phyloP scores from a whole-genome alignment of 345 rosid species.

The Viola odorata region DNA sequence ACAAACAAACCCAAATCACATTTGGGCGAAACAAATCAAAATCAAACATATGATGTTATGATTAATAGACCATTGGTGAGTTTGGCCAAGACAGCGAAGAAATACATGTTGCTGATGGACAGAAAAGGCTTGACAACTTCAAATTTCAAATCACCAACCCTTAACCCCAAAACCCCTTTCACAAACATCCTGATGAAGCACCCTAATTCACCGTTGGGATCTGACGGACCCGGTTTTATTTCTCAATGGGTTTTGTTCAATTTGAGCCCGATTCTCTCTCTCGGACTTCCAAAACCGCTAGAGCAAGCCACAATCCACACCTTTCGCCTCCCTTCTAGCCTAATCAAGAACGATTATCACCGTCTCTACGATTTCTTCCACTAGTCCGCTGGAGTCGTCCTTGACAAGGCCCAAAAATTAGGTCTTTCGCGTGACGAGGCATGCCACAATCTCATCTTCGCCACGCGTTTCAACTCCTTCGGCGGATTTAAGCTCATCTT shows the following conservation, averaged over 20 bases:
- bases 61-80: constrained; percentile 39
- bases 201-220: constrained; percentile 52
- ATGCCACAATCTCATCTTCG: constrained; percentile 67
- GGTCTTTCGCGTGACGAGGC: constrained; percentile 83
- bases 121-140: constrained; percentile 37
- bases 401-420: constrained; percentile 57
- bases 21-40: not conserved
- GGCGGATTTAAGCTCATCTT: constrained; percentile 75
- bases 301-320: constrained; percentile 56
- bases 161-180: constrained; percentile 35
- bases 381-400: constrained; percentile 45
- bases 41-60: not conserved
- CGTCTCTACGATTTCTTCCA: constrained; percentile 70
- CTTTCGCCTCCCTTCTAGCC: constrained; percentile 52
- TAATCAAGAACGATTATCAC: constrained; percentile 60
- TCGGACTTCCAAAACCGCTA: constrained; percentile 51
- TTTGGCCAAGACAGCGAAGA: constrained; percentile 55
- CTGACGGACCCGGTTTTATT: constrained; percentile 54
- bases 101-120: constrained; percentile 49
- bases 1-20: constrained; percentile 9
- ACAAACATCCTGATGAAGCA: constrained; percentile 52
- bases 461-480: constrained; percentile 82
- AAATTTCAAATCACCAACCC: constrained; percentile 31
- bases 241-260: constrained; percentile 68
- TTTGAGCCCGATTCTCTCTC: constrained; percentile 43